Evolutionary conservation across 2,329 filamentous ascomycete species (phyloP), one percentile per base, ranked within the genome.

Genomic region (Tolypocladium pustulatum): DNA sequence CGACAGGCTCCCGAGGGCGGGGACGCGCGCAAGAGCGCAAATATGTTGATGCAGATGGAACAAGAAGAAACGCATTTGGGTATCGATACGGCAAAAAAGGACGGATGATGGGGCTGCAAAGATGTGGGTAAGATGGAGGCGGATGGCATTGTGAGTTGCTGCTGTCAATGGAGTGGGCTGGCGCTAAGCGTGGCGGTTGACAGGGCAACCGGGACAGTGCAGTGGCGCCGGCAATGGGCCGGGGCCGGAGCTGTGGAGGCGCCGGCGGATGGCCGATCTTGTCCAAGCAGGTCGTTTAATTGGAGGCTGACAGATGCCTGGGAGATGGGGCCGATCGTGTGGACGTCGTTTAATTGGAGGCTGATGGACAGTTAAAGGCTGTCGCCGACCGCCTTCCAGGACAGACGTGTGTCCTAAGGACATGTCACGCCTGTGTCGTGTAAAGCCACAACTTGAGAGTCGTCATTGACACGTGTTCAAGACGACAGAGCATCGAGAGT

Each of bases 21-120:
- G 25, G 10, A 15, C 10, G 22, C 10, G 46, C 25, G 36, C 34
- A 30, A 17, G 57, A 52, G 34, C 30, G 34, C 37, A 55, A 36
- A 41, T 57, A 58, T 63, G 65, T 66, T 66, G 66, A 69, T 68
- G 71, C 67, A 70, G 66, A 60, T 60, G 57, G 59, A 61, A 55
- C 65, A 69, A 66, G 58, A 64, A 65, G 68, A 67, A 59, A 61
- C 63, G 62, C 63, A 65, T 63, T 61, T 61, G 64, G 60, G 59
- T 59, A 61, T 37, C 49, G 32, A 41, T 54, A 30, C 4, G 49
- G 20, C 49, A 30, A 12, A n/a, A 32, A n/a, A 43, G n/a, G 40
- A 30, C 13, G 43, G 43, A 30, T 13, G 46, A 51, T 51, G n/a
- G 46, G 46, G 46, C 46, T n/a, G 49, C 49, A 30, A 52, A 10